phyloP scores from a whole-genome alignment of 352 stramenopile species.

The Phytophthora pluvialis region DNA sequence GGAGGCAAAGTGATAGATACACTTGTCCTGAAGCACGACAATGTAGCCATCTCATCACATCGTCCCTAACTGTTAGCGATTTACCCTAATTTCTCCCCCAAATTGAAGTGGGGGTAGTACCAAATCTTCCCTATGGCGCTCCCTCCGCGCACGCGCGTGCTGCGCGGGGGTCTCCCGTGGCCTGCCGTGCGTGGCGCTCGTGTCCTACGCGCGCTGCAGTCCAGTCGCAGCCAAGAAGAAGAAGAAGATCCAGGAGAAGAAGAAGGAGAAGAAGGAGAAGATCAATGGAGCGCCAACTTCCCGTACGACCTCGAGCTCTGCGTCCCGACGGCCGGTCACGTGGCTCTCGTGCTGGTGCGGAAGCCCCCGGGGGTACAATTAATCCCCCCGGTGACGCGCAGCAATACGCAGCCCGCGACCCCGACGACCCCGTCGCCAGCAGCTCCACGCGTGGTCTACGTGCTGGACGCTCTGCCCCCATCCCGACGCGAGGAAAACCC shows the following conservation, averaged over 20 bases:
- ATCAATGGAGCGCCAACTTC: conserved; percentile 18
- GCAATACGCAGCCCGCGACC: conserved; percentile 9
- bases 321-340: conserved; percentile 56
- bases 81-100: conserved; percentile 11
- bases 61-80: no score
- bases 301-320: conserved; percentile 65
- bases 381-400: conserved; percentile 7
- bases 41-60: background rate
- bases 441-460: conserved; percentile 61
- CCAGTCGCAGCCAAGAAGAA: conserved; percentile 6
- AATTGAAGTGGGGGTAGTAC: conserved; percentile 13
- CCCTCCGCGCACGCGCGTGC: conserved; percentile 24
- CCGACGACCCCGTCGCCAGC: conserved; percentile 7
- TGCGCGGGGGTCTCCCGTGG: conserved; percentile 50
- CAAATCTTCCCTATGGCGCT: conserved; percentile 20
- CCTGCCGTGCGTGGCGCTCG: conserved; percentile 52
- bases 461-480: conserved; percentile 76
- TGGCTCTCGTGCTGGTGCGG: conserved; percentile 64
- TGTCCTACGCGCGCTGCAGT: conserved; percentile 35
- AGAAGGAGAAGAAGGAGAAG: conserved; percentile 8
- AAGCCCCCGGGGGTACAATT: conserved; percentile 21
- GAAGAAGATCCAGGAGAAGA: no score
- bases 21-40: no score
- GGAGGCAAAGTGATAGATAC: no score
- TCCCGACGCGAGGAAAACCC: conserved; percentile 11